Conservation (phyloP, 2,329 filamentous ascomycete genomes). For the Colletotrichum melonis region DNA sequence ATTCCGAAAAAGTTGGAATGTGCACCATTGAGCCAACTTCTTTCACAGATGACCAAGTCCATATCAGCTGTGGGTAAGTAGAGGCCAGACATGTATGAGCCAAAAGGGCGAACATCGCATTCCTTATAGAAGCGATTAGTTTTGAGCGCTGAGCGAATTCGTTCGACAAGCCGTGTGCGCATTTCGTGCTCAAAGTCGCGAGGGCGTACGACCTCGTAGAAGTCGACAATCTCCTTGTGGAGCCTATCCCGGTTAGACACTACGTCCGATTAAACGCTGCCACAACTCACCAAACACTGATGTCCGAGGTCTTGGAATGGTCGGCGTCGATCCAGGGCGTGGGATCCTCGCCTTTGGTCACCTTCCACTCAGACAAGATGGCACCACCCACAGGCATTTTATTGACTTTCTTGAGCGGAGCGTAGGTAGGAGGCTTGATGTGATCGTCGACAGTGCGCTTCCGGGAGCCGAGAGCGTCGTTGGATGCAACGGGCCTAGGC, state of each 20-base stretch:
- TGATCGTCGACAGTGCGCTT: slow-evolving; percentile 82
- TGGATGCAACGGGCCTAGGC: slow-evolving; percentile 43
- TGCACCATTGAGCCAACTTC: slow-evolving; percentile 51
- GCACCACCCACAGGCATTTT: slow-evolving; percentile 62
- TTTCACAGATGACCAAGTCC: slow-evolving; percentile 85
- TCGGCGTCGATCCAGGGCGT: slow-evolving; percentile 74
- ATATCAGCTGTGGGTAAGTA: slow-evolving; percentile 84
- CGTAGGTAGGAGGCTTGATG: slow-evolving; percentile 69
- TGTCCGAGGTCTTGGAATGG: slow-evolving; percentile 63
- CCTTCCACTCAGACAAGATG: slow-evolving; percentile 64
- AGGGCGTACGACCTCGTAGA: slow-evolving; percentile 87
- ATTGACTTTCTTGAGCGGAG: slow-evolving; percentile 61
- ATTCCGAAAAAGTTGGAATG: slow-evolving; percentile 58
- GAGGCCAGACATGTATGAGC: slow-evolving; percentile 90
- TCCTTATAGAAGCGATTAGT: slow-evolving; percentile 64
- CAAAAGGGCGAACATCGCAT: slow-evolving; percentile 80
- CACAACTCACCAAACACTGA: slow-evolving; percentile 66
- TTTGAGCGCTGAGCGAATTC: slow-evolving; percentile 71
- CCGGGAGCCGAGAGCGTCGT: slow-evolving; percentile 67
- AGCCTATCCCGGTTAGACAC: slow-evolving; percentile 62
- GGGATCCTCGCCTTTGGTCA: slow-evolving; percentile 52
- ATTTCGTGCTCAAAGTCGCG: slow-evolving; percentile 80
- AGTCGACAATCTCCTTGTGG: slow-evolving; percentile 90
- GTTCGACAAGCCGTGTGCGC: slow-evolving; percentile 77
- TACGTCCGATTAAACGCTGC: neutral